Base-by-base conservation (phyloP, 495 filamentous ascomycete genomes). In the Neurospora sp. region DNA sequence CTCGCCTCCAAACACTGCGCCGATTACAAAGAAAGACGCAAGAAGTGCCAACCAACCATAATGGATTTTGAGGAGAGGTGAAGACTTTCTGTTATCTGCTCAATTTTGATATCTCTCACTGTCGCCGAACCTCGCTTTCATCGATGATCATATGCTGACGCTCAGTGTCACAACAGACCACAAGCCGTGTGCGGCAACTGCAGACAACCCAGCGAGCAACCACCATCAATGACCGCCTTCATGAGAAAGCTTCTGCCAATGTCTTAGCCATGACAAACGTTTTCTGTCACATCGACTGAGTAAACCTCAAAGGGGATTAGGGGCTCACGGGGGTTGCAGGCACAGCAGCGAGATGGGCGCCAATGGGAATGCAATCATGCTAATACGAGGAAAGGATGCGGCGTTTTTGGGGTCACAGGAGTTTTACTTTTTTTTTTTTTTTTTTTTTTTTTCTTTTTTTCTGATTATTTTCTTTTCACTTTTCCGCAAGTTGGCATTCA, bases 31-130 rank as follows among this genome's bases (percentile, higher is more conserved):
- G 70, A 20, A 7, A 41, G 40, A 8, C 68, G 44, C 31, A 48
- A 48, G 10, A 69, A 14, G 16, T 74, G 74, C 20, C 37, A 41
- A 35, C 72, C 72, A 27, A 70, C 70, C 2, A 59, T 76, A 35
- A 72, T 68, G 17, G 70, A 59, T 1, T 76, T 76, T 44, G 72
- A 76, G 68, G 70, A 76, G 6, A 74, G 74, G 73, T 72, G 27
- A 69, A 16, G 1, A 0, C 41, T 9, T 35, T 35, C 1, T 31
- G 6, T 65, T 35, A 0, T 35, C 14, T 37, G 5, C 53, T 17
- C 53, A 8, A 7, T 35, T 31, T 6, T 35, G 53, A 35, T 27
- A 31, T 65, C 53, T 27, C 14, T 35, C 12, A 16, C 53, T 16
- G 6, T 31, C 14, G 27, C 27, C 22, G 27, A 14, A 8, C 22